Evolutionary conservation across 305 asterid species (phyloP), one percentile per base, ranked within the genome.

Genomic region (Fraxinus angustifolia): DNA sequence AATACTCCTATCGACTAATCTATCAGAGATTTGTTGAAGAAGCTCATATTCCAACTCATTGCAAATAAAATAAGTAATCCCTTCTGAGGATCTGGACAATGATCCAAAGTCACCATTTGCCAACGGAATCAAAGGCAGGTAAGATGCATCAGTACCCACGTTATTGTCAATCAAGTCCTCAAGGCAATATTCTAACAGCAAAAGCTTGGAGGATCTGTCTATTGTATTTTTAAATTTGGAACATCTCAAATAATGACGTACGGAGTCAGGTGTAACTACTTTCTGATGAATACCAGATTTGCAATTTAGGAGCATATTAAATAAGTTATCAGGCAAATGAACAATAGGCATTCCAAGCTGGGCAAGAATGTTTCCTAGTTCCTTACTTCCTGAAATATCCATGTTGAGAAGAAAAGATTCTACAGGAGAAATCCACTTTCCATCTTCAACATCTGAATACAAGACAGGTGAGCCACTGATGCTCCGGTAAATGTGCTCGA

Each of bases 161-260:
- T 94, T 98, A 81, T 91, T 84, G 85, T 95, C 97, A 82, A 94
- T 84, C 89, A 95, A 90, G 90, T 94, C 98, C 86, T 92, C 96
- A 67, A 96, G 96, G 87, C 99, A 96, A 89, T 96, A 96, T 83
- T 94, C 99, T 89, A 96, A 90, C 86, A 96, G 87, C 90, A 89
- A 85, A 79, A 89, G 86, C 88, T 89, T 93, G 75, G 87, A 83
- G 5, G 91, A 85, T 87, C 89, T 91, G 82, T 82, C 91, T 83
- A 92, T 83, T 76, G 26, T 82, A 82, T 86, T 85, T 53, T 85
- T 83, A 85, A 40, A 58, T 75, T 83, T 82, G 84, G 90, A 83
- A 71, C 78, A 82, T 87, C 97, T 91, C 86, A 95, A 87, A 85
- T 88, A 90, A 78, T 86, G 92, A 65, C 99, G 97, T 76, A 92